Percentiles rank a stretch among this genome's conserved stretches.
phyloP scores from a whole-genome alignment of 306 rosid species.

The Gastrolobium bilobum region DNA sequence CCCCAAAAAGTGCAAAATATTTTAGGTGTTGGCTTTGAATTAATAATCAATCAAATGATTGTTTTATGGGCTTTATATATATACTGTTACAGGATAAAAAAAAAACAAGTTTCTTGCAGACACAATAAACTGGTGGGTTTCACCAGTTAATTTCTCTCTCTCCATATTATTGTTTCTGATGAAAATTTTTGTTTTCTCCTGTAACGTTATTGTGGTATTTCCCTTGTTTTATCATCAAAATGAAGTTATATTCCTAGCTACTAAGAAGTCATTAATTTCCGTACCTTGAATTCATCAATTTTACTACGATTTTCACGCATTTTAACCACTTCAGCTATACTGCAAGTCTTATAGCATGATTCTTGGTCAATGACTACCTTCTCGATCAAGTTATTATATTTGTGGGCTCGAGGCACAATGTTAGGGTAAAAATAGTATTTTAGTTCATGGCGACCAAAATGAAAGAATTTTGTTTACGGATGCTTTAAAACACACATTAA shows the following conservation, averaged over 20 bases:
- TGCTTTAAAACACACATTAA: too few relatives aligned
- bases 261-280: background rate
- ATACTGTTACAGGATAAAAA: background rate
- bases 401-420: constrained; percentile 45
- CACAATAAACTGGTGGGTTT: too few relatives aligned
- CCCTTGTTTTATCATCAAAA: background rate
- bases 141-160: too few relatives aligned
- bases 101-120: too few relatives aligned
- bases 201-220: too few relatives aligned
- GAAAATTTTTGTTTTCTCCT: too few relatives aligned
- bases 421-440: background rate
- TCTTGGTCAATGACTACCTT: background rate
- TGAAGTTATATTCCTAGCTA: too few relatives aligned
- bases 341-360: background rate
- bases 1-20: background rate
- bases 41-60: background rate
- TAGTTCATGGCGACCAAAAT: background rate
- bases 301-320: background rate
- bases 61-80: background rate
- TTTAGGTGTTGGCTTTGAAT: background rate
- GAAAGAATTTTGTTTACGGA: too few relatives aligned
- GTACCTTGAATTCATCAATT: background rate
- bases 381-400: background rate
- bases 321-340: background rate
- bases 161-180: too few relatives aligned